Evolutionary conservation across 768 basidiomycete genomes (phyloP), one percentile per base, ranked within the genome.

Genomic region (Lactifluus subvellereus): DNA sequence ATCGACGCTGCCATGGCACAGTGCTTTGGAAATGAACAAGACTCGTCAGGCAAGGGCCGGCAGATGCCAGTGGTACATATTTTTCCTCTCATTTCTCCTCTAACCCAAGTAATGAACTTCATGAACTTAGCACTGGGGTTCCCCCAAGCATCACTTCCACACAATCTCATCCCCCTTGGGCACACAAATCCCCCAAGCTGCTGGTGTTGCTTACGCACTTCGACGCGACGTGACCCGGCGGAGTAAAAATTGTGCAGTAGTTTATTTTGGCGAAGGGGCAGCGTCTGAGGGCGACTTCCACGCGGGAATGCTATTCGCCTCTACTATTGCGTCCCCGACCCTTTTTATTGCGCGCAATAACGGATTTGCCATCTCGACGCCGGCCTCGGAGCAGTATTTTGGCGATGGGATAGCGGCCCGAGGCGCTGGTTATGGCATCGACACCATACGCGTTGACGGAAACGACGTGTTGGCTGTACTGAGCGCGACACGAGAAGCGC

Each of bases 241-340:
- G 35, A 80, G 80, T 51, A 84, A 82, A 57, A 87, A 86, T 60
- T 86, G 94, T 54, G 93, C 94, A 0, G 88, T 86, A 10, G 92
- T 91, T 55, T 97, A 86, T 74, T 95, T 96, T 66, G 94, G 94
- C 27, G 95, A 98, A 75, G 94, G 93, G 64, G 92, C 93, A 8
- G 92, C 94, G 2, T 92, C 91, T 2, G 94, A 96, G 75, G 94
- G 94, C 61, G 94, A 97, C 73, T 96, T 96, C 72, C 94, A 98
- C 71, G 95, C 94, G 0, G 95, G 93, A 32, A 78, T 94, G 70
- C 81, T 89, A 59, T 79, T 91, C 52, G 87, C 87, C 30, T 91
- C 88, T 3, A 89, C 87, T 0, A 78, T 93, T 32, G 84, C 88
- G 0, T 83, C 85, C 2, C 89, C 89, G 2, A 84, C 85, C 4